Conservation (phyloP, 352 stramenopile species). For the Hyphochytrium catenoides region DNA sequence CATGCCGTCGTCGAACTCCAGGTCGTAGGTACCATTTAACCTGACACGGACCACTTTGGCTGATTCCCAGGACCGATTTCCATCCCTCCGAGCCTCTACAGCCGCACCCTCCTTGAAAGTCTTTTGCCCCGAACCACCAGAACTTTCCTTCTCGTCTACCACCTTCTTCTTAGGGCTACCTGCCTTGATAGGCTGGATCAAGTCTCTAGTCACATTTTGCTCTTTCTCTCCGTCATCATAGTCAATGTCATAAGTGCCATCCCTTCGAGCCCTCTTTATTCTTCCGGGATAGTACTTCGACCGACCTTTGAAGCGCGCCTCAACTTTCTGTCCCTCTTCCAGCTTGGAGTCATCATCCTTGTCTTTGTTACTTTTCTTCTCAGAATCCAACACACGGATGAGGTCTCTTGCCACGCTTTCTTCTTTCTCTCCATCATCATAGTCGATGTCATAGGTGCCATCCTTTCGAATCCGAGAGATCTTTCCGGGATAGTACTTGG, state of each 20-base stretch:
- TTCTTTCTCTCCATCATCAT: conserved; percentile 18
- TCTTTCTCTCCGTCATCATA: conserved; percentile 52
- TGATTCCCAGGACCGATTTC: conserved; percentile 7
- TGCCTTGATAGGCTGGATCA: conserved; percentile 12
- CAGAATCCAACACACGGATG: conserved; percentile 11
- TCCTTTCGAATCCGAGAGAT: conserved; percentile 22
- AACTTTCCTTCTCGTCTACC: conserved; percentile 4
- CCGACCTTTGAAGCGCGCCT: conserved; percentile 21
- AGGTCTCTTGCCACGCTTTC: conserved; percentile 1
- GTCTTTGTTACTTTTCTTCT: conserved; percentile 5
- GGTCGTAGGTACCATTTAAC: conserved; percentile 9
- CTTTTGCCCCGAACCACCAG: conserved; percentile 5
- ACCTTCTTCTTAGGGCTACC: no score
- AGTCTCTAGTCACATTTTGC: conserved; percentile 8
- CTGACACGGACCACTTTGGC: conserved; percentile 4
- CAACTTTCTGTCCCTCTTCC: conserved; percentile 14
- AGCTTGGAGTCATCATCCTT: conserved; percentile 7
- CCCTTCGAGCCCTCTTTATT: conserved; percentile 14
- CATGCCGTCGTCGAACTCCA: conserved; percentile 6
- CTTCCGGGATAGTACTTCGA: conserved; percentile 23
- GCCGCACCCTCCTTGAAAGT: conserved; percentile 8
- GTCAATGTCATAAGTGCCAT: conserved; percentile 35
- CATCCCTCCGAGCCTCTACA: conserved; percentile 8
- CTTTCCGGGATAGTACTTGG: conserved; percentile 23
- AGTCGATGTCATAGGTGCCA: conserved; percentile 15